These are phyloP conservation scores for Pseudonitzschia multistriata DNA, from an alignment of 108 stramenopile genomes.

Conservation along the genomic window DNA sequence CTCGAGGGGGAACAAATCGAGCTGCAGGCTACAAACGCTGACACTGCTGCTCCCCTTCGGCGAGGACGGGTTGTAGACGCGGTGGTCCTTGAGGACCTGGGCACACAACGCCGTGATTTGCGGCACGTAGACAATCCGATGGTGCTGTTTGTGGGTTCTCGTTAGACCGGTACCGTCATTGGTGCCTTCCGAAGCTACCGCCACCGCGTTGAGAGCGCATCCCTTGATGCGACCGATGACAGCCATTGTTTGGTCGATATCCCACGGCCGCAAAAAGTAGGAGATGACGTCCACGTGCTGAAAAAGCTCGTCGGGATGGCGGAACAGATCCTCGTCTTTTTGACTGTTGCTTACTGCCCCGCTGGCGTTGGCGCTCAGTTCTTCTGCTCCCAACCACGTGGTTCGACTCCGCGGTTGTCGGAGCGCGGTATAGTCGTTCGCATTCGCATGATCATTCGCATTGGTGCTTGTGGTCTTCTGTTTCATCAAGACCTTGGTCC, in stretches of 20 bases:
- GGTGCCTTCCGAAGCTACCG: neutral
- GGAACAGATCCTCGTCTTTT: neutral
- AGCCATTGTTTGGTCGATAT: conserved; percentile 29
- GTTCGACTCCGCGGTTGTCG: neutral
- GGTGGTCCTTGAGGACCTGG: conserved; percentile 27
- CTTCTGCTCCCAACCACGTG: neutral
- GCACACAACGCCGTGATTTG: conserved; percentile 41
- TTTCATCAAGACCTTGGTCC: conserved; percentile 37
- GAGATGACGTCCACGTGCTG: conserved; percentile 50
- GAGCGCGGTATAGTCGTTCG: neutral
- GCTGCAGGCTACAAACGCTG: conserved; percentile 39
- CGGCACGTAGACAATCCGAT: conserved; percentile 55
- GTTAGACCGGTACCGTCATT: neutral
- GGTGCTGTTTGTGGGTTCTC: conserved; percentile 24
- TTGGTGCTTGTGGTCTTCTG: neutral
- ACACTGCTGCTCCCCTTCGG: conserved; percentile 35
- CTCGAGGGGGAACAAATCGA: conserved; percentile 55
- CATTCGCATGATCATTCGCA: neutral
- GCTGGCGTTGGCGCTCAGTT: no score
- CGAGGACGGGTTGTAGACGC: neutral
- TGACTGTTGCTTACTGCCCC: neutral
- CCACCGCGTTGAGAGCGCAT: conserved; percentile 5
- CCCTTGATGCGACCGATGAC: conserved; percentile 5
- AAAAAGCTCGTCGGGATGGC: conserved; percentile 4
- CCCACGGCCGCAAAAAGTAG: conserved; percentile 42